phyloP scores from a whole-genome alignment of 345 rosid species.

The Atalantia buxifolia region DNA sequence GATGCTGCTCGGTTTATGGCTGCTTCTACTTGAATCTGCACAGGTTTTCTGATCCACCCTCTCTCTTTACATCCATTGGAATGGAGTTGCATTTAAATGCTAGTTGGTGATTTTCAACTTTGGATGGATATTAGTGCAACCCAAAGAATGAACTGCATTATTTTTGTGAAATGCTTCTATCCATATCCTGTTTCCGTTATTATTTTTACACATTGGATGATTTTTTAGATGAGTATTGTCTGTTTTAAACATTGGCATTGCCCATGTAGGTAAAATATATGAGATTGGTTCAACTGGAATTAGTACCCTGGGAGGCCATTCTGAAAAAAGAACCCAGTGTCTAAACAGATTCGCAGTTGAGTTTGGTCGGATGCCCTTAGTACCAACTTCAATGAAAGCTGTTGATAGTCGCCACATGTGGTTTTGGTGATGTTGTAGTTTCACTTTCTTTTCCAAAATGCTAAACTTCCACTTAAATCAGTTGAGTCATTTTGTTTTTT shows the following conservation, averaged over 20 bases:
- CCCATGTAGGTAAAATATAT: constrained; percentile 65
- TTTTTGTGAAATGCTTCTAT: not conserved
- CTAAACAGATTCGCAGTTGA: constrained; percentile 75
- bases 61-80: not conserved
- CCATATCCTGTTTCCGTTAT: not conserved
- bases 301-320: constrained; percentile 92
- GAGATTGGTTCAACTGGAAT: constrained; percentile 98
- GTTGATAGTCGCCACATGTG: constrained; percentile 65
- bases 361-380: constrained; percentile 81
- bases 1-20: not conserved
- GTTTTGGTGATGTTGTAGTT: constrained; percentile 66
- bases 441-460: not conserved
- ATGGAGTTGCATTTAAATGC: not conserved
- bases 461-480: constrained; percentile 14
- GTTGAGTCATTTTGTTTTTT: constrained; percentile 21
- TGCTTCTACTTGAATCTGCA: not conserved
- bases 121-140: not conserved
- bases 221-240: not conserved
- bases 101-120: not conserved
- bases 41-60: not conserved
- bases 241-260: not conserved
- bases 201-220: not conserved
- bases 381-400: constrained; percentile 69
- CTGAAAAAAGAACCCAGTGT: constrained; percentile 66
- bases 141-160: not conserved